phyloP scores from a whole-genome alignment of 768 basidiomycete genomes.

The Coprinopsis marcescibilis region DNA sequence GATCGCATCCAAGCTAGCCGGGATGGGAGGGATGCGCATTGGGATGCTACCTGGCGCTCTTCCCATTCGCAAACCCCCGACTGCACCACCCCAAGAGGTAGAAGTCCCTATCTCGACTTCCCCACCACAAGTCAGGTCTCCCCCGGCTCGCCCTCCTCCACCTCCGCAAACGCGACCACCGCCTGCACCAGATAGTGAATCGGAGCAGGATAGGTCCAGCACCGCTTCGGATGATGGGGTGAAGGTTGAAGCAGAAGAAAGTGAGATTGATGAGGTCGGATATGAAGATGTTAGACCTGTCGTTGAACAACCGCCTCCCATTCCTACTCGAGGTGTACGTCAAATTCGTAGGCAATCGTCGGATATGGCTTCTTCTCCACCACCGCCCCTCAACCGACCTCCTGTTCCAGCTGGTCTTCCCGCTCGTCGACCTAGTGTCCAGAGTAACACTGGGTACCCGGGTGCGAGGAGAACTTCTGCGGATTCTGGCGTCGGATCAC shows the following conservation, averaged over 20 bases:
- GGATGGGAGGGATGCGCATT: constrained; percentile 54
- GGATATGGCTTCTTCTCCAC: constrained; percentile 13
- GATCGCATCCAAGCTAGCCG: constrained; percentile 47
- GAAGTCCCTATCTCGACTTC: constrained; percentile 6
- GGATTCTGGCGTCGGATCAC: constrained; percentile 18
- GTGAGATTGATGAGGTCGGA: constrained; percentile 62
- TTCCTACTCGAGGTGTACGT: constrained; percentile 41
- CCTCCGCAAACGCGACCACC: constrained; percentile 27
- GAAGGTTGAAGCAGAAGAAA: constrained; percentile 64
- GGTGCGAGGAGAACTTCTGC: constrained; percentile 34
- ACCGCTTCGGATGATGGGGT: constrained; percentile 54
- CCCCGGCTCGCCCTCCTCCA: constrained; percentile 10
- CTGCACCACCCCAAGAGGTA: constrained; percentile 18
- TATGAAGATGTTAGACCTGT: constrained; percentile 43
- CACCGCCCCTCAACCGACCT: constrained; percentile 37
- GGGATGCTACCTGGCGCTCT: constrained; percentile 46
- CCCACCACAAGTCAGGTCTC: constrained; percentile 14
- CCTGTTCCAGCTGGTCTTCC: constrained; percentile 37
- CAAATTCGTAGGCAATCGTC: constrained; percentile 13
- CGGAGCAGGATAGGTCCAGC: constrained; percentile 41
- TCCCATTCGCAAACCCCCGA: constrained; percentile 27
- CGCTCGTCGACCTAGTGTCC: constrained; percentile 33
- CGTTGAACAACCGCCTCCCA: constrained; percentile 43
- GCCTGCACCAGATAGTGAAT: constrained; percentile 31
- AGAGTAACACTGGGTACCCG: constrained; percentile 29